Evolutionary conservation across 2,329 filamentous ascomycete genomes (phyloP).

Genomic region (Zasmidium cellare): DNA sequence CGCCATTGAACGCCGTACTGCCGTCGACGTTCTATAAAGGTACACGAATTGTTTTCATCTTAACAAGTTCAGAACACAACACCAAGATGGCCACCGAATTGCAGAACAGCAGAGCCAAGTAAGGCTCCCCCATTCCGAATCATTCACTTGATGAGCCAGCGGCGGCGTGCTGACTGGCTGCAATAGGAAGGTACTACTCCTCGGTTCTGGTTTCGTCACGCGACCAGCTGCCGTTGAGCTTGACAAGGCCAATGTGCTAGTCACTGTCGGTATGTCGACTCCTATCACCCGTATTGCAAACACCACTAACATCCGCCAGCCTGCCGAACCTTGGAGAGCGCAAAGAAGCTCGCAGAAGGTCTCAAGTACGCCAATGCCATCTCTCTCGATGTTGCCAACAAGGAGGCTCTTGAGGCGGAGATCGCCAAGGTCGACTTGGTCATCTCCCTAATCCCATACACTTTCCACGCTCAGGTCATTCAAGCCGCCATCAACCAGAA

Average conservation of each 20-base stretch:
- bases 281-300: background rate
- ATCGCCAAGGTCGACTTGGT: slow-evolving; percentile 65
- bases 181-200: slow-evolving; percentile 47
- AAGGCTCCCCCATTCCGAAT: background rate
- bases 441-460: slow-evolving; percentile 81
- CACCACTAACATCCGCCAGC: slow-evolving; percentile 50
- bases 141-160: background rate
- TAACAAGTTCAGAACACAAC: background rate
- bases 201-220: slow-evolving; percentile 56
- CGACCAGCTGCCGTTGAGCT: slow-evolving; percentile 61
- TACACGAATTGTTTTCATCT: background rate
- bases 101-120: slow-evolving; percentile 6
- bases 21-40: background rate
- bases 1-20: slow-evolving; percentile 3
- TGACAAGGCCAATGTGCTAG: slow-evolving; percentile 56
- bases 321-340: slow-evolving; percentile 76
- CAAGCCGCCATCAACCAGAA: slow-evolving; percentile 89
- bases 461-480: slow-evolving; percentile 83
- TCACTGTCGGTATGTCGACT: slow-evolving; percentile 55
- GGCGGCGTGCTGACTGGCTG: slow-evolving; percentile 1
- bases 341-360: slow-evolving; percentile 71
- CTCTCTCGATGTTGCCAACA: slow-evolving; percentile 80
- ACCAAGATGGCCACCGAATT: slow-evolving; percentile 7
- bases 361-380: slow-evolving; percentile 74
- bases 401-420: slow-evolving; percentile 73